A percentile compares a stretch with the other conserved stretches of the same genome.
Evolutionary conservation across 495 filamentous ascomycete species (phyloP).

Genomic region (Trichoderma reesei): DNA sequence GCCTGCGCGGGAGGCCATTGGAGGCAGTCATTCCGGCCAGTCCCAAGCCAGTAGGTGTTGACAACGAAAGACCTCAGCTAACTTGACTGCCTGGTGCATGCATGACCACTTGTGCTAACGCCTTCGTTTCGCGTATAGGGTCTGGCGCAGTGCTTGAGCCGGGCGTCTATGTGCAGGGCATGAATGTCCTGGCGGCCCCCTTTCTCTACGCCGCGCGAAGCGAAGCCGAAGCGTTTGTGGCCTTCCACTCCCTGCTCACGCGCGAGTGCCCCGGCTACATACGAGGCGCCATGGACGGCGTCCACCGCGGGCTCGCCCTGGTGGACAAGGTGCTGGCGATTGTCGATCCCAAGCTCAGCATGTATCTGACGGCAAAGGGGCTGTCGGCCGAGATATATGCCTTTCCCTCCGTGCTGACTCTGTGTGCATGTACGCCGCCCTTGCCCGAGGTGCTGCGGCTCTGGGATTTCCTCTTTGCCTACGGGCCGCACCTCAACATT

Average conservation of each 20-base stretch:
- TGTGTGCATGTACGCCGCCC: constrained; percentile 95
- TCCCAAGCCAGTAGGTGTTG: constrained; percentile 9
- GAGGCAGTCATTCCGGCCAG: not conserved
- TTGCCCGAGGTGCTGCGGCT: constrained; percentile 85
- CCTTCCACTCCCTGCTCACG: constrained; percentile 83
- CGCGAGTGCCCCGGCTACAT: constrained; percentile 90
- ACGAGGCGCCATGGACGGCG: constrained; percentile 91
- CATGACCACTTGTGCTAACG: not conserved
- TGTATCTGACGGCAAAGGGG: constrained; percentile 72
- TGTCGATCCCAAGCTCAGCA: constrained; percentile 78
- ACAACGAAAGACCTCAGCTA: not conserved
- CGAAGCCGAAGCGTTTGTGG: constrained; percentile 87
- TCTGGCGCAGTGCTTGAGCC: constrained; percentile 39
- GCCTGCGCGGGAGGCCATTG: not conserved
- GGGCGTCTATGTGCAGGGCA: constrained; percentile 92
- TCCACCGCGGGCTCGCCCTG: constrained; percentile 80
- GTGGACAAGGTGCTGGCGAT: constrained; percentile 86
- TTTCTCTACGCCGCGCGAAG: constrained; percentile 93
- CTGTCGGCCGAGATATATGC: constrained; percentile 91
- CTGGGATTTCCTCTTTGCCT: constrained; percentile 98
- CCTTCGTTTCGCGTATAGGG: constrained; percentile 15
- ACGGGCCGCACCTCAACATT: constrained; percentile 88
- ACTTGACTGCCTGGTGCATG: not conserved
- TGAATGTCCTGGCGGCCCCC: constrained; percentile 98
- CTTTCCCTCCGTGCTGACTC: constrained; percentile 91